Percentiles rank a stretch among this genome's conserved stretches.
These are phyloP conservation scores for Pyrenophora teres DNA, from an alignment of 2,329 filamentous ascomycete genomes.

Conservation along the genomic window DNA sequence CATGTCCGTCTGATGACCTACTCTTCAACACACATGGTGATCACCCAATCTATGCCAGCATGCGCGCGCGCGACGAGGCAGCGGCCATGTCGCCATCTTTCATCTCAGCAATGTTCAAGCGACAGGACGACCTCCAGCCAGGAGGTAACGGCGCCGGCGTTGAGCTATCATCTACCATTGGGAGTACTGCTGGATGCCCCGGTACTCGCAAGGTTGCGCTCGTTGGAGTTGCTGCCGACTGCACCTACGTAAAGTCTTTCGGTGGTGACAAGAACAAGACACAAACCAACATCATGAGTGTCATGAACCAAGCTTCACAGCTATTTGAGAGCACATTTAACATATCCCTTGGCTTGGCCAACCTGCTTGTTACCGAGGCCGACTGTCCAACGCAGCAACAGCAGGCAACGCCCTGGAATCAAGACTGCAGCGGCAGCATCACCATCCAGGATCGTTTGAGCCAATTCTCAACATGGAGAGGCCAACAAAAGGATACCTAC, in stretches of 20 bases:
- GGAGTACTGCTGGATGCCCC: slow-evolving; percentile 82
- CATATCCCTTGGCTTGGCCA: slow-evolving; percentile 87
- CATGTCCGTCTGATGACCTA: slow-evolving; percentile 77
- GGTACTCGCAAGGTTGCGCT: slow-evolving; percentile 88
- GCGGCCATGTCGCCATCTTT: slow-evolving; percentile 61
- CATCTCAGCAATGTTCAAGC: slow-evolving; percentile 68
- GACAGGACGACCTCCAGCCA: slow-evolving; percentile 69
- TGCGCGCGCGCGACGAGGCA: slow-evolving; percentile 58
- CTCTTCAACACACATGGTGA: slow-evolving; percentile 76
- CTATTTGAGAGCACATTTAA: slow-evolving; percentile 93
- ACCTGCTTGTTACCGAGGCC: slow-evolving; percentile 76
- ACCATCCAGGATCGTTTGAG: slow-evolving; percentile 80
- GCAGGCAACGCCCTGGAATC: slow-evolving; percentile 79
- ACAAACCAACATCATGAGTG: slow-evolving; percentile 74
- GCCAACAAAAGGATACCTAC: slow-evolving; percentile 74
- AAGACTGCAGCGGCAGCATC: slow-evolving; percentile 65
- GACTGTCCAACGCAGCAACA: slow-evolving; percentile 74
- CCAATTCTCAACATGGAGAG: slow-evolving; percentile 87
- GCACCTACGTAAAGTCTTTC: slow-evolving; percentile 79
- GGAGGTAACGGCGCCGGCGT: slow-evolving; percentile 77
- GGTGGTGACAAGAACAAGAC: slow-evolving; percentile 71
- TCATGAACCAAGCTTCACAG: slow-evolving; percentile 85
- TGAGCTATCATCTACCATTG: slow-evolving; percentile 79
- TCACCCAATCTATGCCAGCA: slow-evolving; percentile 66
- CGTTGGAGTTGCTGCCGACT: slow-evolving; percentile 91